Evolutionary conservation across 2,329 filamentous ascomycete genomes (phyloP).

Genomic region (Blastomyces parvus): DNA sequence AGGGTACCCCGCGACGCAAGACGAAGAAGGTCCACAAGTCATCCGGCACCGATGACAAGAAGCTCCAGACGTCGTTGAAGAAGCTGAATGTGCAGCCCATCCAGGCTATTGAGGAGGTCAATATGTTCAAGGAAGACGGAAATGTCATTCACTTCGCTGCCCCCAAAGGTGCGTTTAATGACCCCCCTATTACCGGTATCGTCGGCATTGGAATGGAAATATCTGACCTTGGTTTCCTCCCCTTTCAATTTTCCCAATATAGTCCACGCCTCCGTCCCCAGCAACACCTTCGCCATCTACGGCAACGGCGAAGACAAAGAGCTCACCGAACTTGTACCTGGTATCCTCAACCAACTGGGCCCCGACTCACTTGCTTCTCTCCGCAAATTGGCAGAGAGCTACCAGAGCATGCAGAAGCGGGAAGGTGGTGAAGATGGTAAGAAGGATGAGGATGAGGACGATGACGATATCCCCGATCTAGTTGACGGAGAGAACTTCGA

Average conservation of each 20-base stretch:
- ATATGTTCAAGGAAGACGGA: slow-evolving; percentile 99
- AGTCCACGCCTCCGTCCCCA: slow-evolving; percentile 95
- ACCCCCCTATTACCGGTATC: neutral
- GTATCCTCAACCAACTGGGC: slow-evolving; percentile 98
- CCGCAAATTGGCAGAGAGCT: slow-evolving; percentile 97
- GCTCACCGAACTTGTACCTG: slow-evolving; percentile 96
- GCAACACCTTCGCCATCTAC: slow-evolving; percentile 99
- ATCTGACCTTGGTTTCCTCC: neutral
- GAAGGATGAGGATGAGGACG: slow-evolving; percentile 62
- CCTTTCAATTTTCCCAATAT: slow-evolving; percentile 10
- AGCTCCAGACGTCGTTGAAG: slow-evolving; percentile 93
- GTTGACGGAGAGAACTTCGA: slow-evolving; percentile 98
- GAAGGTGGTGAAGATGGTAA: slow-evolving; percentile 67
- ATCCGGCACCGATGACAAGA: slow-evolving; percentile 96
- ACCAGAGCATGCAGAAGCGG: slow-evolving; percentile 97
- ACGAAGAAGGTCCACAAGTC: slow-evolving; percentile 95
- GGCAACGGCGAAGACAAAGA: slow-evolving; percentile 99
- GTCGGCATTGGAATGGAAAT: neutral
- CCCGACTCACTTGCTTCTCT: slow-evolving; percentile 96
- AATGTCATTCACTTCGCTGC: slow-evolving; percentile 99
- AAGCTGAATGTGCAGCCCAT: slow-evolving; percentile 99
- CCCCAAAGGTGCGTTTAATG: slow-evolving; percentile 72
- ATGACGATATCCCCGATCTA: slow-evolving; percentile 84
- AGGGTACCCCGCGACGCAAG: slow-evolving; percentile 95
- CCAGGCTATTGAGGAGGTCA: slow-evolving; percentile 99